These are phyloP conservation scores for Hyphodiscus hymeniophilus DNA, from an alignment of 495 filamentous ascomycete species.

Conservation along the genomic window DNA sequence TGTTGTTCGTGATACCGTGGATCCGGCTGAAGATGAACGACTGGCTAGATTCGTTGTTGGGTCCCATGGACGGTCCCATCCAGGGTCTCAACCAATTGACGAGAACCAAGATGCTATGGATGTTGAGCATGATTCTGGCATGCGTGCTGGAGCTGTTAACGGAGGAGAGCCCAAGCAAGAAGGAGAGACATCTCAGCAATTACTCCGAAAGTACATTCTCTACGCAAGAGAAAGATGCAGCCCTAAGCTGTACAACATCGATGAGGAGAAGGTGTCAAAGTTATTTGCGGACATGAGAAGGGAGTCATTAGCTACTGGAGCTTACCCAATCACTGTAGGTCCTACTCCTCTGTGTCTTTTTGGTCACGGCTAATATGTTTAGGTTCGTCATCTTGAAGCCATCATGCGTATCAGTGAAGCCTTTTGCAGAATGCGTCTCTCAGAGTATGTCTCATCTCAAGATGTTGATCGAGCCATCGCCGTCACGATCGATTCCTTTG, in stretches of 20 bases:
- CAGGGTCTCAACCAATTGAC: constrained; percentile 46
- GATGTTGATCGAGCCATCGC: constrained; percentile 98
- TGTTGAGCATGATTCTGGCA: constrained; percentile 20
- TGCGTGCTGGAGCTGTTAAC: constrained; percentile 26
- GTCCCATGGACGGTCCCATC: constrained; percentile 86
- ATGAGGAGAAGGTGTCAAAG: constrained; percentile 91
- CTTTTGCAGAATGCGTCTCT: constrained; percentile 93
- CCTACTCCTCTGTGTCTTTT: neutral
- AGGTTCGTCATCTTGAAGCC: constrained; percentile 96
- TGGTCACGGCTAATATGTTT: constrained; percentile 7
- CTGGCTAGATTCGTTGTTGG: constrained; percentile 92
- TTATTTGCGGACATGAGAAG: constrained; percentile 95
- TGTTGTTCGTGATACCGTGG: constrained; percentile 96
- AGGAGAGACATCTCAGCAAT: constrained; percentile 81
- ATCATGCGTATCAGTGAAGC: constrained; percentile 90
- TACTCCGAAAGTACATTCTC: constrained; percentile 94
- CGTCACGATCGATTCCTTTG: constrained; percentile 92
- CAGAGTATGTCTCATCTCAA: constrained; percentile 77
- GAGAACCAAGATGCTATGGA: constrained; percentile 42
- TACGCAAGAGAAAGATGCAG: constrained; percentile 86
- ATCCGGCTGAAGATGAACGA: constrained; percentile 89
- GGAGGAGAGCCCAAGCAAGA: constrained; percentile 51
- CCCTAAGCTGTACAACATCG: constrained; percentile 95
- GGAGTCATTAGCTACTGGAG: constrained; percentile 85
- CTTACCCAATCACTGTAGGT: constrained; percentile 95